These are phyloP conservation scores for Trametes sanguinea DNA, from an alignment of 768 basidiomycete genomes.

Conservation along the genomic window DNA sequence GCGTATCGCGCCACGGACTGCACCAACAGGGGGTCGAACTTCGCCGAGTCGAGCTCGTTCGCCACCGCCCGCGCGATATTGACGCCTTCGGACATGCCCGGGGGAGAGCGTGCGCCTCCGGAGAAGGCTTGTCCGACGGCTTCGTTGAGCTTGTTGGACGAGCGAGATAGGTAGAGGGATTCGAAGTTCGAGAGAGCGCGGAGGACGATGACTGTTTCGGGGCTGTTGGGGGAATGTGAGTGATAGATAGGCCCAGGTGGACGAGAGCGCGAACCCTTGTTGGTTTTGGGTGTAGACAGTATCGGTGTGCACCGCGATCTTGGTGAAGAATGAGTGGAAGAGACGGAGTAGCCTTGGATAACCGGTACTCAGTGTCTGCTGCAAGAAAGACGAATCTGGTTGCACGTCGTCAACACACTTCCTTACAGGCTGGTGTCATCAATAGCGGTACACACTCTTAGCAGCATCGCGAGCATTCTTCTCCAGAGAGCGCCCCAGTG, in stretches of 20 bases:
- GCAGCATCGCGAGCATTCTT: constrained; percentile 78
- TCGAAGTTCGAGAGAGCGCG: constrained; percentile 85
- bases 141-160: constrained; percentile 83
- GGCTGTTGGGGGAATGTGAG: constrained; percentile 46
- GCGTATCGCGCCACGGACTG: constrained; percentile 77
- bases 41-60: constrained; percentile 91
- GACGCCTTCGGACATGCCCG: constrained; percentile 74
- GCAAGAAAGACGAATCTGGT: constrained; percentile 86
- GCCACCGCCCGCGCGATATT: constrained; percentile 74
- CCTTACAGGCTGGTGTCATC: background rate
- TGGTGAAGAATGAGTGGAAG: constrained; percentile 96
- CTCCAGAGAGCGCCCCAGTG: constrained; percentile 78
- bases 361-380: constrained; percentile 82
- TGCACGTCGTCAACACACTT: background rate
- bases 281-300: constrained; percentile 82
- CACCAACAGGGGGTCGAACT: constrained; percentile 89
- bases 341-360: constrained; percentile 88
- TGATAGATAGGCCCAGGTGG: background rate
- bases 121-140: constrained; percentile 75
- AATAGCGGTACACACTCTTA: constrained; percentile 51
- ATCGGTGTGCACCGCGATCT: constrained; percentile 94
- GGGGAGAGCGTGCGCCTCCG: constrained; percentile 67
- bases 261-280: constrained; percentile 64
- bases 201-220: constrained; percentile 88
- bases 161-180: constrained; percentile 83